These are phyloP conservation scores for Dothistroma septosporum DNA, from an alignment of 2,329 filamentous ascomycete species.

Conservation along the genomic window DNA sequence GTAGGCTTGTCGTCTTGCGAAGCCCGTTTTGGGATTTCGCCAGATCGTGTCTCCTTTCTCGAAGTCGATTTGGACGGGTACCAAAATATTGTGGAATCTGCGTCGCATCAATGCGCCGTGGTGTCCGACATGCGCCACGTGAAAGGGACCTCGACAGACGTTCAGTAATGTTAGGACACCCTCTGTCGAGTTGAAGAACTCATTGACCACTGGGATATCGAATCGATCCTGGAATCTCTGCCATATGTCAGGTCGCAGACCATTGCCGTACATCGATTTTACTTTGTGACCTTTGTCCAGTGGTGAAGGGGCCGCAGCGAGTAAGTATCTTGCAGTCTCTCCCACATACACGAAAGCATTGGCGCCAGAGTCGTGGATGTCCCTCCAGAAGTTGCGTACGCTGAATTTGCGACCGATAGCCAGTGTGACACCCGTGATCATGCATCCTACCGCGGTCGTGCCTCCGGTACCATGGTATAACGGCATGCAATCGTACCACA, in stretches of 20 bases:
- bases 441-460: conserved; percentile 53
- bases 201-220: conserved; percentile 58
- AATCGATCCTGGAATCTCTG: conserved; percentile 60
- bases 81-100: conserved; percentile 51
- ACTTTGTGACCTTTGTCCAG: conserved; percentile 58
- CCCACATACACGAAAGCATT: conserved; percentile 75
- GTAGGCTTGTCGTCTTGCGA: conserved; percentile 60
- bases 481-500: conserved; percentile 74
- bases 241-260: conserved; percentile 67
- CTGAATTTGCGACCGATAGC: conserved; percentile 66
- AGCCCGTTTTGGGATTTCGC: conserved; percentile 64
- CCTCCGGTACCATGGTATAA: conserved; percentile 72
- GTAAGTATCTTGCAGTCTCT: conserved; percentile 69
- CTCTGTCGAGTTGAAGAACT: conserved; percentile 78
- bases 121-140: conserved; percentile 63
- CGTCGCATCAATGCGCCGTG: conserved; percentile 61
- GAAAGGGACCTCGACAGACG: conserved; percentile 52
- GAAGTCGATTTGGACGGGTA: conserved; percentile 66
- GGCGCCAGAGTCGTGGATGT: conserved; percentile 62
- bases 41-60: conserved; percentile 60
- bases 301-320: conserved; percentile 62
- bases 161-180: conserved; percentile 58
- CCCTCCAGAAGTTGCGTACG: conserved; percentile 65
- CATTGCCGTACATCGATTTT: conserved; percentile 61
- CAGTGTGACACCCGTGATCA: conserved; percentile 54